phyloP scores from a whole-genome alignment of 371 early-diverging fungal genomes.

The Chytridiales sp. region DNA sequence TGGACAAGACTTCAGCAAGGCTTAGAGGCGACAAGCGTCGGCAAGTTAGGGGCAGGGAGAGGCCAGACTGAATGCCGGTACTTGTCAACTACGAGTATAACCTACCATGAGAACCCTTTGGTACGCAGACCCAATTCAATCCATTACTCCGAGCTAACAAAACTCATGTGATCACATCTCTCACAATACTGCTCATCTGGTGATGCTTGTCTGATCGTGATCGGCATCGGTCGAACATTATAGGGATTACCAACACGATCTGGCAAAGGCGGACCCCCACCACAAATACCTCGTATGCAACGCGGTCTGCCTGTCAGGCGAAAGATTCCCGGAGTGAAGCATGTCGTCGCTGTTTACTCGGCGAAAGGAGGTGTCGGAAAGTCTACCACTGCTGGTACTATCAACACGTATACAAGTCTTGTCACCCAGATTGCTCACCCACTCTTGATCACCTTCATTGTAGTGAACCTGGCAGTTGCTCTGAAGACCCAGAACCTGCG shows the following conservation, averaged over 20 bases:
- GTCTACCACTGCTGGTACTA: constrained; percentile 76
- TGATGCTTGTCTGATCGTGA: too few species aligned
- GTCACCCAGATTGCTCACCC: constrained; percentile 10
- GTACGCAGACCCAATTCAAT: not conserved
- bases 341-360: constrained; percentile 78
- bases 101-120: constrained; percentile 6
- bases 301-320: constrained; percentile 64
- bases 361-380: constrained; percentile 93
- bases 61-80: too few species aligned
- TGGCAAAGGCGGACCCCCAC: too few species aligned
- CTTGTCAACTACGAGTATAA: not conserved
- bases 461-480: constrained; percentile 79
- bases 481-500: constrained; percentile 56
- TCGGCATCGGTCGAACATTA: too few species aligned
- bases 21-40: too few species aligned
- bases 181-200: too few species aligned
- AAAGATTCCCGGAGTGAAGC: constrained; percentile 64
- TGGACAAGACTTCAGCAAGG: too few species aligned
- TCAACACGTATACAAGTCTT: too few species aligned
- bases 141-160: constrained; percentile 6
- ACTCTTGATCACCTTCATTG: not conserved
- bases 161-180: not conserved
- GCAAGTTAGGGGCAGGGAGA: too few species aligned
- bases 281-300: constrained; percentile 25
- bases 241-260: too few species aligned